These are phyloP conservation scores for Verticillium tricorpus DNA, from an alignment of 2,329 filamentous ascomycete species.

Conservation along the genomic window DNA sequence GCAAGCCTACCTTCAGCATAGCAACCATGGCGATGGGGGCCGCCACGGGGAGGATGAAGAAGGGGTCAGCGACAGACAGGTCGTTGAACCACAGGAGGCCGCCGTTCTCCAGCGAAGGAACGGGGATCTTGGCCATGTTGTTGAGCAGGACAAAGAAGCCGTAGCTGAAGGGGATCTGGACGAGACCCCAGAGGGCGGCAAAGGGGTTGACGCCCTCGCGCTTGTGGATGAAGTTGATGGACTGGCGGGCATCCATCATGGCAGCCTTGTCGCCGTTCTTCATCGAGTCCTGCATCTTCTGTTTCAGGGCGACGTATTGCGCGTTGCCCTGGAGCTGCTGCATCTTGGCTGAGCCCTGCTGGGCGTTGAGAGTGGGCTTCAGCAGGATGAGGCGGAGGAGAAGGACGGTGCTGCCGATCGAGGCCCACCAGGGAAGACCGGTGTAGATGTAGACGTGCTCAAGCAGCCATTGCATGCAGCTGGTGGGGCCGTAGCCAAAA, in stretches of 20 bases:
- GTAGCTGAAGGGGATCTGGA: constrained; percentile 64
- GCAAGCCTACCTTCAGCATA: constrained; percentile 45
- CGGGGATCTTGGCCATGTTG: constrained; percentile 71
- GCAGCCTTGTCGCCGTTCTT: constrained; percentile 46
- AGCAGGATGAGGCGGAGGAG: constrained; percentile 61
- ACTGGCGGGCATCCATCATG: constrained; percentile 35
- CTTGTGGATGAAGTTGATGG: constrained; percentile 30
- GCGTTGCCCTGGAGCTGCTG: constrained; percentile 51
- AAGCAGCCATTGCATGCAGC: constrained; percentile 67
- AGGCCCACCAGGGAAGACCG: constrained; percentile 78
- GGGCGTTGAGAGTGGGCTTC: constrained; percentile 57
- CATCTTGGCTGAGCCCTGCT: constrained; percentile 59
- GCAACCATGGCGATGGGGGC: constrained; percentile 53
- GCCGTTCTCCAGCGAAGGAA: constrained; percentile 70
- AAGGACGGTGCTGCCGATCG: constrained; percentile 63
- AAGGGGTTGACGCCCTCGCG: constrained; percentile 28
- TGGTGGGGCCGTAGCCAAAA: constrained; percentile 77
- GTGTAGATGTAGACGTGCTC: constrained; percentile 77
- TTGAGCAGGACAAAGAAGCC: constrained; percentile 75
- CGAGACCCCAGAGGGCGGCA: constrained; percentile 31
- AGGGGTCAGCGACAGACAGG: constrained; percentile 72
- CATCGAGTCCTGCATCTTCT: constrained; percentile 40
- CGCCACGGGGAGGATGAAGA: constrained; percentile 64
- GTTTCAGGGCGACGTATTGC: constrained; percentile 42
- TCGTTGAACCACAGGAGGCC: constrained; percentile 76